These are phyloP conservation scores for Fomitopsis serialis DNA, from an alignment of 768 basidiomycete species.

Conservation along the genomic window DNA sequence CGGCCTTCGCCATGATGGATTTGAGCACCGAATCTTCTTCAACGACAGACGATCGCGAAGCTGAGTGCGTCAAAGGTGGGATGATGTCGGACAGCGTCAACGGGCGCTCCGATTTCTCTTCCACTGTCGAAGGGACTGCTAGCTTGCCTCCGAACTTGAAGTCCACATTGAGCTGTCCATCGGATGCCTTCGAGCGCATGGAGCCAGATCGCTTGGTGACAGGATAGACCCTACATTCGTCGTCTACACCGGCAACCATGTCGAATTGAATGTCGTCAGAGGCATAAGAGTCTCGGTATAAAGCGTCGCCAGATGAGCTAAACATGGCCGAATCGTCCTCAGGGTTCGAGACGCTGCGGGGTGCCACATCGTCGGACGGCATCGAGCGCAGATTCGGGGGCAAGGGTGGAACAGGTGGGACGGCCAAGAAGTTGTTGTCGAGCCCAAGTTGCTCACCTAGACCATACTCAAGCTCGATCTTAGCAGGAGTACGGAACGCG, in stretches of 20 bases:
- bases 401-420: conserved; percentile 43
- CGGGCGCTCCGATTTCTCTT: conserved; percentile 23
- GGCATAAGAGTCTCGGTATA: conserved; percentile 11
- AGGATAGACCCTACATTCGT: conserved; percentile 28
- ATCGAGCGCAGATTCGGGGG: conserved; percentile 12
- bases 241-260: conserved; percentile 25
- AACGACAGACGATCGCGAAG: conserved; percentile 39
- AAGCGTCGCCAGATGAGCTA: conserved; percentile 6
- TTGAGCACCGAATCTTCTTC: conserved; percentile 26
- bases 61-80: conserved; percentile 51
- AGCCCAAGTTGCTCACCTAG: conserved; percentile 31
- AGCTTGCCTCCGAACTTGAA: conserved; percentile 70
- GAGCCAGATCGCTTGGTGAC: conserved; percentile 23
- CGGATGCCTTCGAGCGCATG: conserved; percentile 42
- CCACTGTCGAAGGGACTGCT: conserved; percentile 4
- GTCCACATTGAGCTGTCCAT: conserved; percentile 62
- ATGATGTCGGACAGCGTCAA: conserved; percentile 74
- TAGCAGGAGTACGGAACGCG: conserved; percentile 74
- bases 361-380: conserved; percentile 17
- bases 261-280: conserved; percentile 20
- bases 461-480: conserved; percentile 50
- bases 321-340: conserved; percentile 10
- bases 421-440: conserved; percentile 40
- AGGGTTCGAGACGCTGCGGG: conserved; percentile 15
- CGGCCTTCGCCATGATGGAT: conserved; percentile 20